Evolutionary conservation across 2,329 filamentous ascomycete species (phyloP).

Genomic region (Diplodia intermedia): DNA sequence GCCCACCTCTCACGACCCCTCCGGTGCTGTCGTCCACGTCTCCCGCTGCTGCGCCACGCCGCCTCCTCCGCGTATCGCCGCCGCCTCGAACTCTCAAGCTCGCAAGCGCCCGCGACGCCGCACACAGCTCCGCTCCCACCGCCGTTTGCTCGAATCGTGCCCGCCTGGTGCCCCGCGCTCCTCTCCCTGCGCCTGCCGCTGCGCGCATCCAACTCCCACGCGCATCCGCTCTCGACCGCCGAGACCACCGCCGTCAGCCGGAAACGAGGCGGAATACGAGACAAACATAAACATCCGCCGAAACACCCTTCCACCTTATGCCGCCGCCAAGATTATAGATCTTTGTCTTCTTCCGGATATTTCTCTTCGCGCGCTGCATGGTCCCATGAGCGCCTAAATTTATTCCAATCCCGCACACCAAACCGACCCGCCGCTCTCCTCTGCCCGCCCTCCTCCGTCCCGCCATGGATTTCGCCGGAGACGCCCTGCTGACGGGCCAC

Average conservation of each 20-base stretch:
- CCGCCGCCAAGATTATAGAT: slow-evolving; percentile 33
- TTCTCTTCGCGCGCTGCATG: slow-evolving; percentile 10
- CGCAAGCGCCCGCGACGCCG: slow-evolving; percentile 19
- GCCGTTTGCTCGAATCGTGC: not conserved
- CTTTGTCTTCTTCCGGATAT: not conserved
- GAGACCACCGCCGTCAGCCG: not conserved
- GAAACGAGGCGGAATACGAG: slow-evolving; percentile 22
- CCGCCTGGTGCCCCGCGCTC: not conserved
- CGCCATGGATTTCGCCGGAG: slow-evolving; percentile 53
- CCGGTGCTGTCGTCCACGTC: not conserved
- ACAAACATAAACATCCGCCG: slow-evolving; percentile 26
- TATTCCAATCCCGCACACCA: slow-evolving; percentile 33
- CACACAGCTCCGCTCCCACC: not conserved
- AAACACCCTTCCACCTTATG: slow-evolving; percentile 33
- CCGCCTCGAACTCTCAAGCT: not conserved
- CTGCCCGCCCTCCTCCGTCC: slow-evolving; percentile 30
- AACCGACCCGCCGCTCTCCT: slow-evolving; percentile 32
- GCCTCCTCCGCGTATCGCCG: slow-evolving; percentile 22
- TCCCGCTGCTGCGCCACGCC: slow-evolving; percentile 26
- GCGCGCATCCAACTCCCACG: not conserved
- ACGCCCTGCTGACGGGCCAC: slow-evolving; percentile 51
- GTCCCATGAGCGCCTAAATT: not conserved
- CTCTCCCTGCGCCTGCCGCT: not conserved
- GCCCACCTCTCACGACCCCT: slow-evolving; percentile 18
- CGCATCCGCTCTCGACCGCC: not conserved